Evolutionary conservation across 805 yeast genomes (phyloP).

Genomic region (Saturnispora mendoncae): DNA sequence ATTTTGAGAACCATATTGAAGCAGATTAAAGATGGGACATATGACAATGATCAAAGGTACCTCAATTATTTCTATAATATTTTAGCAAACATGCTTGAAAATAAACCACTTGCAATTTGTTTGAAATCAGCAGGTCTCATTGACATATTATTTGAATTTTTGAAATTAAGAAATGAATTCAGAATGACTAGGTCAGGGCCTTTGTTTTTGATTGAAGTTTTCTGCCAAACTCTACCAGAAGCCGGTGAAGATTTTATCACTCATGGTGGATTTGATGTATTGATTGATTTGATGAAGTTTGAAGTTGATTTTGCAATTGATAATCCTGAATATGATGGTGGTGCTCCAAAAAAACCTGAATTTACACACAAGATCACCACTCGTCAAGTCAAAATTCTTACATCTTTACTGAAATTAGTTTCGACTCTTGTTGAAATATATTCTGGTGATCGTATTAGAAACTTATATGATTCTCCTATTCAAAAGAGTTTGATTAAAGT

Average conservation of each 20-base stretch:
- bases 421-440: conserved; percentile 59
- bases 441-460: conserved; percentile 76
- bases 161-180: conserved; percentile 42
- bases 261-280: conserved; percentile 51
- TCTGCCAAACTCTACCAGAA: conserved; percentile 37
- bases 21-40: conserved; percentile 30
- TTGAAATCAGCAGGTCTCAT: conserved; percentile 71
- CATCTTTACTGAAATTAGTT: conserved; percentile 54
- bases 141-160: conserved; percentile 52
- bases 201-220: conserved; percentile 44
- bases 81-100: conserved; percentile 51
- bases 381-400: conserved; percentile 51
- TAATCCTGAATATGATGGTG: conserved; percentile 46
- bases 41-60: conserved; percentile 20
- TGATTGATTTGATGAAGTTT: conserved; percentile 51
- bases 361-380: conserved; percentile 44
- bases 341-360: conserved; percentile 45
- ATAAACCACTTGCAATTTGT: conserved; percentile 45
- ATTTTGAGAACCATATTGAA: conserved; percentile 56
- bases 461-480: conserved; percentile 79
- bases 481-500: conserved; percentile 52
- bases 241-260: conserved; percentile 56
- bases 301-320: conserved; percentile 60
- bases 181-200: conserved; percentile 58
- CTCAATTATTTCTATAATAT: conserved; percentile 45